Base-by-base conservation (phyloP, 2,329 filamentous ascomycete genomes). In the Phialemoniopsis sp. region DNA sequence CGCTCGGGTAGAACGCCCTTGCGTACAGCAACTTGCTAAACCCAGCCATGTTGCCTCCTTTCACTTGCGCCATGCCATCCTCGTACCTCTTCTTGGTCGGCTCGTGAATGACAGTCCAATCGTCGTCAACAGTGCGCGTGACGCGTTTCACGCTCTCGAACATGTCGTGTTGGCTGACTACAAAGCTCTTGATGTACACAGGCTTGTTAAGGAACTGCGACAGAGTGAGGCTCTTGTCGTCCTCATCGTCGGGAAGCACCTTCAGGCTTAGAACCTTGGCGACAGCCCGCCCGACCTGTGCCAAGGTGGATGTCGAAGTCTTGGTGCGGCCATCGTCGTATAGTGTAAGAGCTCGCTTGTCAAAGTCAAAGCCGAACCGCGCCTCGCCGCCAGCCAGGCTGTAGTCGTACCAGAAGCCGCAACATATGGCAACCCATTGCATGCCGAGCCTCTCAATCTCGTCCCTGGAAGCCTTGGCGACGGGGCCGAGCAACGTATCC, bases 91-190 rank as follows among this genome's bases (percentile, higher is more conserved):
- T 54, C 32, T 62, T 44, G 3, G 63, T 58, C 1, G 54, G 50
- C 54, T 78, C 68, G 6, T 68, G 56, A 3, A 52, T 62, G 34
- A 85, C 67, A 3, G 52, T 67, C 82, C 82, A 86, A 47, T 85
- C 80, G 0, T 53, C 55, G 33, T 80, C 72, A 2, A 58, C 70
- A 1, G 72, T 76, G 0, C 70, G 70, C 0, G 73, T 73, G 4
- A 79, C 78, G 0, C 72, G 68, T 49, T 80, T 68, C 8, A 81
- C 59, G 15, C 70, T 72, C 32, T 73, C 70, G 40, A 86, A 67
- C 64, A 86, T 85, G 7, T 85, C 80, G 15, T 67, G 67, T 55
- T 86, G 82, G 42, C 59, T 77, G 42, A 79, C 47, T 5, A 61
- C 55, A 60, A 83, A 85, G 43, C 73, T 79, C 8, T 65, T 67